These are phyloP conservation scores for Gypsophila paniculata DNA, from an alignment of 179 eudicot species.

Conservation along the genomic window DNA sequence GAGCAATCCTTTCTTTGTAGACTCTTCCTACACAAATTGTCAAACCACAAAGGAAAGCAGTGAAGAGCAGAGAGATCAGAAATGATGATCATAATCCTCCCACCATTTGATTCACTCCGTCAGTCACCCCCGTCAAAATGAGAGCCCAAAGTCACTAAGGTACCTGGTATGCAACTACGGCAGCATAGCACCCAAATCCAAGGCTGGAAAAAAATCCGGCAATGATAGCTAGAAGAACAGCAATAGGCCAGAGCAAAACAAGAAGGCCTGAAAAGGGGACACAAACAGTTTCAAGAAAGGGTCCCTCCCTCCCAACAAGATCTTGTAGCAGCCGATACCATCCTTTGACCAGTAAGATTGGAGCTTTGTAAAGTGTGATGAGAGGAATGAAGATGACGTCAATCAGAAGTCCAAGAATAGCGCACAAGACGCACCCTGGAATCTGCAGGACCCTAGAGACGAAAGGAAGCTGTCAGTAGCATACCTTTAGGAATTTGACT, in stretches of 20 bases:
- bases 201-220: slow-evolving; percentile 31
- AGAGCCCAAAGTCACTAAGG: neutral
- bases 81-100: neutral
- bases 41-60: neutral
- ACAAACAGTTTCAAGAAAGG: slow-evolving; percentile 40
- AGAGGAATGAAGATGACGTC: slow-evolving; percentile 33
- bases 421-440: slow-evolving; percentile 35
- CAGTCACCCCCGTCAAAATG: neutral
- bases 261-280: slow-evolving; percentile 38
- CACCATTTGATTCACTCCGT: neutral
- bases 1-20: slow-evolving; percentile 33
- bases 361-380: slow-evolving; percentile 35
- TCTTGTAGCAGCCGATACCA: slow-evolving; percentile 33
- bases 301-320: slow-evolving; percentile 39
- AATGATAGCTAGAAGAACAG: slow-evolving; percentile 31
- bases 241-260: slow-evolving; percentile 32
- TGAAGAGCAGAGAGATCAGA: neutral
- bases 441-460: slow-evolving; percentile 26
- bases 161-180: slow-evolving; percentile 33
- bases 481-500: neutral
- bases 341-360: slow-evolving; percentile 32
- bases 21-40: slow-evolving; percentile 30
- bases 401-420: slow-evolving; percentile 24
- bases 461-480: neutral
- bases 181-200: slow-evolving; percentile 34